Evolutionary conservation across 2,329 filamentous ascomycete genomes (phyloP).

Genomic region (Diaporthe sp.): DNA sequence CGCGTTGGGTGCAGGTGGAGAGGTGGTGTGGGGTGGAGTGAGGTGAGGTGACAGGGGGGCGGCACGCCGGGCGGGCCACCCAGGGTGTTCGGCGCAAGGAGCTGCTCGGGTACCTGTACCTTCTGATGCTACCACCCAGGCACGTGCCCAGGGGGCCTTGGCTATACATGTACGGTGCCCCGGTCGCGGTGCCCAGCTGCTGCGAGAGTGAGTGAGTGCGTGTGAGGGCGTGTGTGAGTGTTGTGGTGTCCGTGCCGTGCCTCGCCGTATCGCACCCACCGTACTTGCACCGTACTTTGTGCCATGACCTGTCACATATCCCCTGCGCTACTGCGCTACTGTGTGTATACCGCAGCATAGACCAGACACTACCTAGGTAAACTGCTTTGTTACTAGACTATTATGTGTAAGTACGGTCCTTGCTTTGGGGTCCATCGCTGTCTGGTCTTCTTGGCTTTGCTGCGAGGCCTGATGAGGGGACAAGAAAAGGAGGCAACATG

Average conservation of each 20-base stretch:
- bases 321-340: constrained; percentile 14
- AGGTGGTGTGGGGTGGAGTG: constrained; percentile 14
- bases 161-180: neutral
- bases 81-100: neutral
- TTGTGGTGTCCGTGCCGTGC: neutral
- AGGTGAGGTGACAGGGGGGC: constrained; percentile 24
- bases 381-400: neutral
- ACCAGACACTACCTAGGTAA: neutral
- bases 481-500: constrained; percentile 17
- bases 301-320: constrained; percentile 24
- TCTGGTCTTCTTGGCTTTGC: neutral
- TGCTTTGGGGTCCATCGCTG: neutral
- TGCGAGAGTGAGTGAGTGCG: neutral
- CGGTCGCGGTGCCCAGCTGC: no score
- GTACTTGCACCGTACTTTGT: constrained; percentile 8
- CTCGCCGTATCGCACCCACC: neutral
- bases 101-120: neutral
- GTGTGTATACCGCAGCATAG: neutral
- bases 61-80: neutral
- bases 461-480: neutral
- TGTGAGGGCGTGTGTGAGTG: neutral
- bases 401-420: neutral
- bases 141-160: no score
- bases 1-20: constrained; percentile 25
- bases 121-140: neutral